phyloP scores from a whole-genome alignment of 2,329 filamentous ascomycete genomes.

The Alternaria brassicicola region DNA sequence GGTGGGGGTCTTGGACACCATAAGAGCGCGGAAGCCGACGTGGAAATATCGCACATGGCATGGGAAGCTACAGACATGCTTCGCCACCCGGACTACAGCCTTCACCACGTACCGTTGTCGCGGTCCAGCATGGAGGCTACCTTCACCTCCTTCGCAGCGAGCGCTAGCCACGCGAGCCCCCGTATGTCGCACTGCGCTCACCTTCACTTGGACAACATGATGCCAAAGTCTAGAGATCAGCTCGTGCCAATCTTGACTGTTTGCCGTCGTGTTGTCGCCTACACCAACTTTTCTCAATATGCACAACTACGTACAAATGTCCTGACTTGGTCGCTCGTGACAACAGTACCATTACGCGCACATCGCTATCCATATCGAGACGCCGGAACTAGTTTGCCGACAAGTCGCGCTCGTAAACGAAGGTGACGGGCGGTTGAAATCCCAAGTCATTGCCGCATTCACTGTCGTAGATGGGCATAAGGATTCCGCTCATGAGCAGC shows the following conservation, averaged over 20 bases:
- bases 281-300: background rate
- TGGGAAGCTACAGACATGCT: background rate
- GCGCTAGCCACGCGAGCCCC: background rate
- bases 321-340: background rate
- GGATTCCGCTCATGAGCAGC: background rate
- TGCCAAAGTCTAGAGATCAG: background rate
- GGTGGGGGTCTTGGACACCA: constrained; percentile 15
- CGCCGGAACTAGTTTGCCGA: background rate
- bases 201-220: constrained; percentile 18
- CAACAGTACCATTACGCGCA: background rate
- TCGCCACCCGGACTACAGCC: background rate
- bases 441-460: constrained; percentile 12
- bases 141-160: constrained; percentile 20
- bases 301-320: background rate
- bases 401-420: background rate
- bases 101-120: background rate
- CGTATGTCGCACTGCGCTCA: background rate
- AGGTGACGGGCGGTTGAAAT: constrained; percentile 2
- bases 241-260: background rate
- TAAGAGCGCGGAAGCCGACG: background rate
- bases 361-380: background rate
- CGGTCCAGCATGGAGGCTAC: background rate
- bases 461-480: background rate
- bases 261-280: background rate
- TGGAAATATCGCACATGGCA: background rate